Evolutionary conservation across 2,329 filamentous ascomycete genomes (phyloP), one percentile per base, ranked within the genome.

Genomic region (Trichoderma koningiopsis): DNA sequence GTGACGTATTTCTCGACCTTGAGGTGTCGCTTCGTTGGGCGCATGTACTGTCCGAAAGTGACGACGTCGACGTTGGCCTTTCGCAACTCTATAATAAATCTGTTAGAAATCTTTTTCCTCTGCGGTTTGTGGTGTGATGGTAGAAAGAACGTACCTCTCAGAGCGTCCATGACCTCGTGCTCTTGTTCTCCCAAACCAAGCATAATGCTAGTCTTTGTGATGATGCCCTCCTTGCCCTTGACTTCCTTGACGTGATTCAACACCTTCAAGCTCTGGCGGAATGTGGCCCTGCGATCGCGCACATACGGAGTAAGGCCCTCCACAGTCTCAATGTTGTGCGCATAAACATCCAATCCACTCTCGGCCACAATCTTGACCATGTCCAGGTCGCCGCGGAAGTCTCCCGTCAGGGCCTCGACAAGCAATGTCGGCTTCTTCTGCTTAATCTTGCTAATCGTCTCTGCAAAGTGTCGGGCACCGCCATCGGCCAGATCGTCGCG

Each of bases 31-130:
- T 98, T 99, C 5, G 96, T 99, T 1, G 96, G 96, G 13, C 95
- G 92, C 96, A 99, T 99, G 84, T 99, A 99, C 84, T 99, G 96
- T n/a, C 96, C 96, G 74, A 99, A 99, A 0, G 96, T 99, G 69
- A 99, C 94, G 14, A 99, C 93, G 75, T 99, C 96, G 57, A 97
- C 94, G 70, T 92, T 84, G 69, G 89, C 87, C 73, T 90, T 90
- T 69, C 96, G 88, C 14, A 99, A 86, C 79, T 96, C 92, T 68
- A 11, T 8, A 2, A 19, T 33, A 3, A 43, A 43, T 49, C 5
- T 35, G 63, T 66, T 66, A 66, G 63, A 27, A 5, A 13, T 29
- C 31, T n/a, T 19, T 22, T 16, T 13, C 22, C 13, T n/a, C 19
- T 33, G 47, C 24, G 14, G 10, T 13, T 31, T 56, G 13, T 29